Percentiles rank a stretch among this genome's conserved stretches.
Evolutionary conservation across 2,329 filamentous ascomycete genomes (phyloP).

Genomic region (Apiospora marii): DNA sequence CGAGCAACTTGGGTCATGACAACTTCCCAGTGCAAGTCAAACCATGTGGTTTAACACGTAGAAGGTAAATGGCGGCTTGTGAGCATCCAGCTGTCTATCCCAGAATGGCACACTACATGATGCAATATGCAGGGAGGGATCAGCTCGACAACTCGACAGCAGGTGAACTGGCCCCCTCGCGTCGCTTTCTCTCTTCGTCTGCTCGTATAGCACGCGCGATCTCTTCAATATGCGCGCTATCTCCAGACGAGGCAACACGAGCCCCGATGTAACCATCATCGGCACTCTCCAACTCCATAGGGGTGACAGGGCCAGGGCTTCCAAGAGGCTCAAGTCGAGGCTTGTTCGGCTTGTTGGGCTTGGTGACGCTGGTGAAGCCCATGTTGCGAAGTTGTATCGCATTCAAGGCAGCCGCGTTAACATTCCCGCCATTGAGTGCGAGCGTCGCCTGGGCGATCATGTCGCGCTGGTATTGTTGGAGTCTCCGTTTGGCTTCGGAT

Average conservation of each 20-base stretch:
- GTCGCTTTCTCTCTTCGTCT: conserved; percentile 43
- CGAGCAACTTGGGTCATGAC: background rate
- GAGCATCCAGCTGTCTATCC: background rate
- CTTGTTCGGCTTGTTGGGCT: conserved; percentile 57
- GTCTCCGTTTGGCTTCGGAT: conserved; percentile 57
- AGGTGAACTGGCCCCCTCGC: conserved; percentile 44
- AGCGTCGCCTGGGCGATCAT: conserved; percentile 66
- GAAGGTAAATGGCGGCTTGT: background rate
- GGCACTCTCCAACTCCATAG: conserved; percentile 62
- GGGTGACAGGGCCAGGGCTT: conserved; percentile 68
- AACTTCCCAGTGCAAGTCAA: background rate
- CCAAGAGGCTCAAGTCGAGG: conserved; percentile 62
- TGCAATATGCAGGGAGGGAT: conserved; percentile 43
- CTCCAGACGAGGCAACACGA: conserved; percentile 34
- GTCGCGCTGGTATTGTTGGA: conserved; percentile 67
- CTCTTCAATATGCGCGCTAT: conserved; percentile 37
- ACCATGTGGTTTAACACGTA: no score
- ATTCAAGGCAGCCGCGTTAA: conserved; percentile 44
- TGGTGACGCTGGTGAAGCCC: conserved; percentile 44
- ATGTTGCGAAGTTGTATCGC: conserved; percentile 47
- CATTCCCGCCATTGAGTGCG: conserved; percentile 46
- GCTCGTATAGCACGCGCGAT: conserved; percentile 41
- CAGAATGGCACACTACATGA: background rate
- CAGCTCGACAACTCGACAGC: conserved; percentile 37
- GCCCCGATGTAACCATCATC: conserved; percentile 49